These are phyloP conservation scores for Niveomyces coronatus DNA, from an alignment of 2,329 filamentous ascomycete species.

Conservation along the genomic window DNA sequence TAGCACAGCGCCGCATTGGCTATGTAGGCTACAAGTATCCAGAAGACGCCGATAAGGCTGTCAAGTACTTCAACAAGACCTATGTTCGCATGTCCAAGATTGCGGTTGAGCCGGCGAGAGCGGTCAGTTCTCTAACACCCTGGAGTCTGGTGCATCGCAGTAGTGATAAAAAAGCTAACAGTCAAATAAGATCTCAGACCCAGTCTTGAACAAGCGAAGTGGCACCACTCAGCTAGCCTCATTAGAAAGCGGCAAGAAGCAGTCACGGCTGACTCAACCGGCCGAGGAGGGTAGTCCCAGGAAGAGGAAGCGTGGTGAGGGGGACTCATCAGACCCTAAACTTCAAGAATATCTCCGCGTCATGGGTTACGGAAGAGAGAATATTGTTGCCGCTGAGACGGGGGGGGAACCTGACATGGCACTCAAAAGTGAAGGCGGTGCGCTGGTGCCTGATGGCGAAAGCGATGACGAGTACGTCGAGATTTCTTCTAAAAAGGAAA, in stretches of 20 bases:
- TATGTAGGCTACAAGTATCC: conserved; percentile 88
- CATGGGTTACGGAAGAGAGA: conserved; percentile 50
- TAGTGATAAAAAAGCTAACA: conserved; percentile 22
- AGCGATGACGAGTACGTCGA: conserved; percentile 70
- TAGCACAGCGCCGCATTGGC: conserved; percentile 81
- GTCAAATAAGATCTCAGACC: conserved; percentile 37
- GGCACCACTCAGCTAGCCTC: conserved; percentile 8
- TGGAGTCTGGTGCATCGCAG: neutral
- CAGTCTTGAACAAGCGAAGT: conserved; percentile 23
- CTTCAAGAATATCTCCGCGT: conserved; percentile 77
- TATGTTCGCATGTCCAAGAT: conserved; percentile 97
- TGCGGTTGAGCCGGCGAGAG: conserved; percentile 74
- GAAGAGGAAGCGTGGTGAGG: conserved; percentile 58
- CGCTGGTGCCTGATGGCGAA: conserved; percentile 41
- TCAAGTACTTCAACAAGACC: conserved; percentile 90
- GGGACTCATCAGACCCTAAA: conserved; percentile 60
- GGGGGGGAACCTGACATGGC: conserved; percentile 14
- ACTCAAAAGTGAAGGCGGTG: conserved; percentile 15
- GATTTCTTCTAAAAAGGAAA: conserved; percentile 43
- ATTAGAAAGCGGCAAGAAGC: conserved; percentile 1
- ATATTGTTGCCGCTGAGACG: conserved; percentile 22
- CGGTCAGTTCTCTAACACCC: conserved; percentile 40
- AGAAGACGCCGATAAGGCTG: conserved; percentile 69
- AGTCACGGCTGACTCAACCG: conserved; percentile 5
- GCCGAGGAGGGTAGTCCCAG: conserved; percentile 33